Percentiles rank a stretch among this genome's conserved stretches.
These are phyloP conservation scores for Hansenula sp. DNA, from an alignment of 1,139 yeast genomes.

Conservation along the genomic window DNA sequence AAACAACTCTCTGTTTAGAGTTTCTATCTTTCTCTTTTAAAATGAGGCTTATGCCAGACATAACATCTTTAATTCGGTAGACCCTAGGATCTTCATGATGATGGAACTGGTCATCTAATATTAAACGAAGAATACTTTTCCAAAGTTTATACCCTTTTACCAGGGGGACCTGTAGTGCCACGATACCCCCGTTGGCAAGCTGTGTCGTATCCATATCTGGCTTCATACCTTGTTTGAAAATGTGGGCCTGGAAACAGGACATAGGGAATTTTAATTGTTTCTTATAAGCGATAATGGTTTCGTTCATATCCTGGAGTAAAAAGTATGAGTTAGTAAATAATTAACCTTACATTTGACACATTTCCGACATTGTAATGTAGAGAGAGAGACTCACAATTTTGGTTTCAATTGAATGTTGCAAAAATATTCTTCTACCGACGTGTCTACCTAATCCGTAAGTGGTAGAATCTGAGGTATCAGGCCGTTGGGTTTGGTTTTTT, in stretches of 20 bases:
- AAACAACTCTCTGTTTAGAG: neutral
- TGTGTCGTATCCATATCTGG: constrained; percentile 1
- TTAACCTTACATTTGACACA: too few species aligned
- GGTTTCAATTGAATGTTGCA: neutral
- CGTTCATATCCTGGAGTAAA: constrained; percentile 3
- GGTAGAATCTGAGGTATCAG: neutral
- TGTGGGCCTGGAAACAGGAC: constrained; percentile 6
- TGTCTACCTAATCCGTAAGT: neutral
- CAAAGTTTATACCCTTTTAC: constrained; percentile 1
- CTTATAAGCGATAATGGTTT: constrained; percentile 3
- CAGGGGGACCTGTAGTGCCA: constrained; percentile 4
- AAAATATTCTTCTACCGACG: neutral
- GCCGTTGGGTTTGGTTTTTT: neutral
- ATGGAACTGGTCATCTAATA: constrained; percentile 6
- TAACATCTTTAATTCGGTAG: constrained; percentile 4
- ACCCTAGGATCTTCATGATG: neutral
- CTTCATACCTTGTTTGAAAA: constrained; percentile 6
- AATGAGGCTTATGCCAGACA: constrained; percentile 8
- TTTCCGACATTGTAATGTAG: neutral
- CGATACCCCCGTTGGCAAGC: neutral
- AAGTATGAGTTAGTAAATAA: neutral
- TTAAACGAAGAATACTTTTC: constrained; percentile 4
- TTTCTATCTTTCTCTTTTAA: neutral
- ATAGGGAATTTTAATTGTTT: neutral
- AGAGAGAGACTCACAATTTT: constrained; percentile 2